Percentiles rank a stretch among this genome's conserved stretches.
phyloP scores from a whole-genome alignment of 805 yeast species.

The Candida silvicultrix region DNA sequence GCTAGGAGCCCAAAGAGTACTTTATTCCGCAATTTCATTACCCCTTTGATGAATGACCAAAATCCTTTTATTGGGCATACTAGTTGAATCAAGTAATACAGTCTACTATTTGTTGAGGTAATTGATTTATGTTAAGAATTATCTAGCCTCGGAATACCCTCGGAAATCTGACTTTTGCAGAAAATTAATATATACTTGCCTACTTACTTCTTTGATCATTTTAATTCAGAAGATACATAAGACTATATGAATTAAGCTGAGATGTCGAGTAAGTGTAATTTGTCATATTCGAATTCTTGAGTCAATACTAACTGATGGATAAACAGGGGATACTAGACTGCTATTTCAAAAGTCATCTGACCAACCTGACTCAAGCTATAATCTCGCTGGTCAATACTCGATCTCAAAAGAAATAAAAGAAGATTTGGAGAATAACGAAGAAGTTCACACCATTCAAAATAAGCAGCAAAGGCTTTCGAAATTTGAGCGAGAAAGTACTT shows the following conservation, averaged over 20 bases:
- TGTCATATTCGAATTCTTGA: no score
- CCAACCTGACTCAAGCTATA: conserved; percentile 6
- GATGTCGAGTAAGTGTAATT: conserved; percentile 8
- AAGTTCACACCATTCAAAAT: conserved; percentile 24
- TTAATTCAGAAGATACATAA: no score
- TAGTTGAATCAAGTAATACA: no score
- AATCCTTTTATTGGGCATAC: no score
- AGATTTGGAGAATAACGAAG: conserved; percentile 21
- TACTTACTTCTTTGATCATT: no score
- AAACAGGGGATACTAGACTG: neutral
- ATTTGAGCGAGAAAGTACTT: conserved; percentile 37
- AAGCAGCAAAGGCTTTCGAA: conserved; percentile 22
- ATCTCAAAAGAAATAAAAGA: conserved; percentile 28
- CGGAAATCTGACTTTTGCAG: no score
- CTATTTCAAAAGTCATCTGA: conserved; percentile 8
- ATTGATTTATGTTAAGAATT: no score
- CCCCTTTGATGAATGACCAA: neutral
- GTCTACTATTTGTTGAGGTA: neutral
- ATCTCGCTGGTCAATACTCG: conserved; percentile 34
- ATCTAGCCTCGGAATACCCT: neutral
- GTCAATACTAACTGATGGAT: neutral
- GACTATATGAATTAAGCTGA: no score
- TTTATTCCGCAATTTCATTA: neutral
- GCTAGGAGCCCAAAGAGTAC: neutral
- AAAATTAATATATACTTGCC: no score